phyloP scores from a whole-genome alignment of 768 basidiomycete genomes.

The Infundibulicybe gibba region DNA sequence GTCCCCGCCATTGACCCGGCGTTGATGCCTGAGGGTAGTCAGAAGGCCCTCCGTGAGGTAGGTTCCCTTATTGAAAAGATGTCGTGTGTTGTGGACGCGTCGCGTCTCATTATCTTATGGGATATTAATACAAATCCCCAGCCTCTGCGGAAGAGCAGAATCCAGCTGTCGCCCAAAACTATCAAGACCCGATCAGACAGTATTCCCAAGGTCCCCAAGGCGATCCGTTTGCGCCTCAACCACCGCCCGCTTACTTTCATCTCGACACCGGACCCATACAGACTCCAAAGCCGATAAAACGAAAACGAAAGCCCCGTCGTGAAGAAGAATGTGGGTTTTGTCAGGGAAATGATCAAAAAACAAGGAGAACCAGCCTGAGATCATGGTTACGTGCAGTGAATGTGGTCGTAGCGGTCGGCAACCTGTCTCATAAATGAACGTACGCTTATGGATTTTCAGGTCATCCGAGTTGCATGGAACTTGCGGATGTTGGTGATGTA shows the following conservation, averaged over 20 bases:
- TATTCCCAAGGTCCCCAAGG: conserved; percentile 78
- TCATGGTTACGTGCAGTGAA: conserved; percentile 73
- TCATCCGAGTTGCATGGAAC: conserved; percentile 84
- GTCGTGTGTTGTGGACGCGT: conserved; percentile 49
- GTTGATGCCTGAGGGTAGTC: conserved; percentile 28
- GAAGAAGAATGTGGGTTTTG: conserved; percentile 81
- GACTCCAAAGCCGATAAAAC: conserved; percentile 43
- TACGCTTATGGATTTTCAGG: conserved; percentile 35
- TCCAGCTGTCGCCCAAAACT: conserved; percentile 21
- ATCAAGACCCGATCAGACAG: conserved; percentile 36
- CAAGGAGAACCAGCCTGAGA: conserved; percentile 52
- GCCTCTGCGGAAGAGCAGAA: conserved; percentile 16
- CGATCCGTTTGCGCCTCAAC: conserved; percentile 77
- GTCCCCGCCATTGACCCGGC: conserved; percentile 51
- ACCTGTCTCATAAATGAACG: conserved; percentile 4
- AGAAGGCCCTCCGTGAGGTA: conserved; percentile 28
- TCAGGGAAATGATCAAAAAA: conserved; percentile 61
- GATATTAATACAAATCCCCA: conserved; percentile 20
- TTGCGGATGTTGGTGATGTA: conserved; percentile 51
- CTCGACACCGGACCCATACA: conserved; percentile 39
- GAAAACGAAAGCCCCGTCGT: conserved; percentile 40
- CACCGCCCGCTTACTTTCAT: conserved; percentile 46
- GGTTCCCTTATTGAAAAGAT: conserved; percentile 22
- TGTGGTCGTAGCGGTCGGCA: conserved; percentile 80
- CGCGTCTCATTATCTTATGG: conserved; percentile 54